Percentiles rank a stretch among this genome's conserved stretches.
Evolutionary conservation across 352 stramenopile species (phyloP).

Genomic region (Phytophthora aleatoria): DNA sequence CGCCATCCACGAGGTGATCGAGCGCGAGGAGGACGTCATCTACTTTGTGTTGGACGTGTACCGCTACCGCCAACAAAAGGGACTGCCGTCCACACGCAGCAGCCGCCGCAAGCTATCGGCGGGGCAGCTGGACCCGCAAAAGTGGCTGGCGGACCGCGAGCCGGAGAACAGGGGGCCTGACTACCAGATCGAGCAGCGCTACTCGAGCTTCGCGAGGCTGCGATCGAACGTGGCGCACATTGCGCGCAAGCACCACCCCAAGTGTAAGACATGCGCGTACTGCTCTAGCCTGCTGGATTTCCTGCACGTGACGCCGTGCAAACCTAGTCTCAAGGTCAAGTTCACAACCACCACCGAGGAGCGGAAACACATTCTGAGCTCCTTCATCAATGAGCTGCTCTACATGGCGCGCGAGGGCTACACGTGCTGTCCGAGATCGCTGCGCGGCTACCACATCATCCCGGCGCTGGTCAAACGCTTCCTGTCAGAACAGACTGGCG

Average conservation of each 20-base stretch:
- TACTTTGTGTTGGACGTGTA: constrained; percentile 74
- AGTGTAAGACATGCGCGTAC: constrained; percentile 50
- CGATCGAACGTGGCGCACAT: constrained; percentile 51
- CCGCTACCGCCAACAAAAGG: constrained; percentile 58
- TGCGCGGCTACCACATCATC: constrained; percentile 53
- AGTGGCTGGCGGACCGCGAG: constrained; percentile 8
- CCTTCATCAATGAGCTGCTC: constrained; percentile 56
- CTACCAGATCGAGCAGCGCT: constrained; percentile 70
- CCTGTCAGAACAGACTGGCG: constrained; percentile 51
- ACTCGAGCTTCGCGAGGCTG: constrained; percentile 64
- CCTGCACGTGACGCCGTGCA: constrained; percentile 42
- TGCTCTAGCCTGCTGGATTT: constrained; percentile 52
- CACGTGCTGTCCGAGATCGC: constrained; percentile 33
- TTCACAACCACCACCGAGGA: constrained; percentile 49
- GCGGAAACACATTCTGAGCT: constrained; percentile 46
- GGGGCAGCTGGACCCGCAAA: constrained; percentile 13
- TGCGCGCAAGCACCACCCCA: constrained; percentile 55
- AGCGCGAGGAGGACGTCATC: constrained; percentile 49
- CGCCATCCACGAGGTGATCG: constrained; percentile 53
- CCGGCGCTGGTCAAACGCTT: constrained; percentile 51
- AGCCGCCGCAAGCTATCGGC: constrained; percentile 21
- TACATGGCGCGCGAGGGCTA: constrained; percentile 33
- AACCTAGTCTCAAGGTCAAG: constrained; percentile 57
- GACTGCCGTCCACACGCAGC: constrained; percentile 40
- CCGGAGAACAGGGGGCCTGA: constrained; percentile 39